phyloP scores from a whole-genome alignment of 768 basidiomycete genomes.

The Pilatotrama ljubarskyi region DNA sequence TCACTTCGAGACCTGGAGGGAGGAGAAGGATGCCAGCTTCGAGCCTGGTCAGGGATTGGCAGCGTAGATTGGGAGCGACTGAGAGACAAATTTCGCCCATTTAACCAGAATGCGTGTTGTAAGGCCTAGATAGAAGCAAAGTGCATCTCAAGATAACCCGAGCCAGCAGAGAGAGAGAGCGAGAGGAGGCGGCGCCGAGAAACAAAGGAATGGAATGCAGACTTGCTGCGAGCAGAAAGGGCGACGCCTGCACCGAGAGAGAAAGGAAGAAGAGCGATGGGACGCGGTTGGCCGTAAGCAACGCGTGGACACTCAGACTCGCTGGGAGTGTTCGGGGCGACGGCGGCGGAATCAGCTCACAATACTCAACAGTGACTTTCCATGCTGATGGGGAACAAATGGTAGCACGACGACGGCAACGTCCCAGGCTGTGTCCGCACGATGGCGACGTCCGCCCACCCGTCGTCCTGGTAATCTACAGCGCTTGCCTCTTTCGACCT shows the following conservation, averaged over 20 bases:
- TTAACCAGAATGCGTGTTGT: constrained; percentile 28
- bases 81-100: constrained; percentile 70
- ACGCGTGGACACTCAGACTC: too few relatives aligned
- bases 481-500: constrained; percentile 1
- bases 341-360: background rate
- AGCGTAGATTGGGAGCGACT: constrained; percentile 68
- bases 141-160: constrained; percentile 28
- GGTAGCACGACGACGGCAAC: constrained; percentile 19
- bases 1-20: constrained; percentile 61
- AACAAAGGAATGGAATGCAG: constrained; percentile 51
- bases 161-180: constrained; percentile 21
- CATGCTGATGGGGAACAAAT: constrained; percentile 12
- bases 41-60: constrained; percentile 48
- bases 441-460: constrained; percentile 9
- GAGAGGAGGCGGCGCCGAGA: constrained; percentile 20
- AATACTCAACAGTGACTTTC: background rate
- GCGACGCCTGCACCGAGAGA: constrained; percentile 34
- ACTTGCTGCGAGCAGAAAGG: constrained; percentile 40
- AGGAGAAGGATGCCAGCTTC: constrained; percentile 57
- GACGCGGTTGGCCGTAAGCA: constrained; percentile 9
- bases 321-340: background rate
- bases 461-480: constrained; percentile 18
- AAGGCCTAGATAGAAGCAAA: constrained; percentile 18
- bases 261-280: constrained; percentile 23
- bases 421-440: constrained; percentile 11